phyloP scores from a whole-genome alignment of 164 flowering plant genomes.

The Santalum album region DNA sequence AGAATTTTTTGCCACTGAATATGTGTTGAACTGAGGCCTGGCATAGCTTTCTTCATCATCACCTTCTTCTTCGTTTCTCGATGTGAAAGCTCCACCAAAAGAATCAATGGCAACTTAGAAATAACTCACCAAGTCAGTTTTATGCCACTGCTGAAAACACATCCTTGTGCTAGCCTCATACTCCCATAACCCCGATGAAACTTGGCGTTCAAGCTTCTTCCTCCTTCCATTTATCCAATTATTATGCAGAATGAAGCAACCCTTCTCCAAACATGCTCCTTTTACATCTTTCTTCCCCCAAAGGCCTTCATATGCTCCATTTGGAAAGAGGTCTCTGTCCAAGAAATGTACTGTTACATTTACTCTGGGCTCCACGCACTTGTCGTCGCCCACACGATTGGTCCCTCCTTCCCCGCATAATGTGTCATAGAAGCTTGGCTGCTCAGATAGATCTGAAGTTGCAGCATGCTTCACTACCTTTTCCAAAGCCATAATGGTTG shows the following conservation, averaged over 20 bases:
- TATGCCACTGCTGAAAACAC: constrained; percentile 56
- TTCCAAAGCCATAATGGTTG: constrained; percentile 72
- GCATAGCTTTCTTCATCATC: neutral
- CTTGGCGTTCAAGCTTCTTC: constrained; percentile 77
- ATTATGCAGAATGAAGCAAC: constrained; percentile 74
- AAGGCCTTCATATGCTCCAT: constrained; percentile 75
- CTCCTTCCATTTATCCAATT: constrained; percentile 85
- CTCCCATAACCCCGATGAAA: constrained; percentile 71
- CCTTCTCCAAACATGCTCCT: constrained; percentile 47
- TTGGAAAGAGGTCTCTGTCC: constrained; percentile 78
- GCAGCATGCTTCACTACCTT: constrained; percentile 89
- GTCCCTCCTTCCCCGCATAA: constrained; percentile 78
- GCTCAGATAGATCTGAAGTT: constrained; percentile 72
- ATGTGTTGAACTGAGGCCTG: constrained; percentile 14
- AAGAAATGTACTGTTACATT: constrained; percentile 69
- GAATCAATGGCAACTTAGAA: constrained; percentile 15
- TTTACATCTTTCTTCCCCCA: constrained; percentile 58
- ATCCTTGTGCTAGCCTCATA: constrained; percentile 60
- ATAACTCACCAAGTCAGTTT: constrained; percentile 9
- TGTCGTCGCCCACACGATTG: constrained; percentile 56
- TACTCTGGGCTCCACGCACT: constrained; percentile 74
- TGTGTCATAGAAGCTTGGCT: constrained; percentile 92
- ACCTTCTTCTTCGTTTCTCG: neutral
- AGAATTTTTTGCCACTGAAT: no score
- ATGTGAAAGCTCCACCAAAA: constrained; percentile 12